These are phyloP conservation scores for Letharia lupina DNA, from an alignment of 495 filamentous ascomycete genomes.

Conservation along the genomic window DNA sequence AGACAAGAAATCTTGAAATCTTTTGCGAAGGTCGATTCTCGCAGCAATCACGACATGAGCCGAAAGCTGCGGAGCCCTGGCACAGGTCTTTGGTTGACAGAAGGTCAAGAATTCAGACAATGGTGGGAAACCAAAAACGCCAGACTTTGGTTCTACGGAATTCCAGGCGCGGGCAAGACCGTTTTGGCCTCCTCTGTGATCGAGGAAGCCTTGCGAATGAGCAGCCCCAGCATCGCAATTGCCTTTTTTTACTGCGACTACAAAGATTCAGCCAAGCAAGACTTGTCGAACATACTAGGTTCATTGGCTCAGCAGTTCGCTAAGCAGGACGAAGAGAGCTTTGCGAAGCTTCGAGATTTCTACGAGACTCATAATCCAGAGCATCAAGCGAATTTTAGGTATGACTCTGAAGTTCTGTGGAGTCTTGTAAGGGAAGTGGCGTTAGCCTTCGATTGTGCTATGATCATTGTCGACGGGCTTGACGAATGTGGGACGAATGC, in stretches of 20 bases:
- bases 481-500: constrained; percentile 28
- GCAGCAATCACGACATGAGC: constrained; percentile 26
- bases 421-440: background rate
- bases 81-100: constrained; percentile 34
- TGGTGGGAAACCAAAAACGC: constrained; percentile 26
- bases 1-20: constrained; percentile 27
- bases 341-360: constrained; percentile 25
- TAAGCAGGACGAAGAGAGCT: constrained; percentile 30
- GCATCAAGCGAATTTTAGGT: constrained; percentile 4
- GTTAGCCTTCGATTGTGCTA: constrained; percentile 19
- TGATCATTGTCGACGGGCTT: constrained; percentile 30
- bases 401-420: background rate
- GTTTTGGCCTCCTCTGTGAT: constrained; percentile 28
- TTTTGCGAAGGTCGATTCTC: constrained; percentile 26
- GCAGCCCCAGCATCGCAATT: constrained; percentile 19
- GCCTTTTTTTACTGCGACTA: constrained; percentile 40
- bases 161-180: constrained; percentile 38
- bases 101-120: constrained; percentile 25
- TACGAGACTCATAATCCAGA: constrained; percentile 21
- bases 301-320: constrained; percentile 31
- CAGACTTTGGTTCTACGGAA: constrained; percentile 35
- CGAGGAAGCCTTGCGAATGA: constrained; percentile 17
- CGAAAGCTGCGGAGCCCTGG: constrained; percentile 29
- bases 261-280: constrained; percentile 27
- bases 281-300: constrained; percentile 28